phyloP scores from a whole-genome alignment of 1,284 basidiomycete genomes.

The Cutaneotrichosporon sp. region DNA sequence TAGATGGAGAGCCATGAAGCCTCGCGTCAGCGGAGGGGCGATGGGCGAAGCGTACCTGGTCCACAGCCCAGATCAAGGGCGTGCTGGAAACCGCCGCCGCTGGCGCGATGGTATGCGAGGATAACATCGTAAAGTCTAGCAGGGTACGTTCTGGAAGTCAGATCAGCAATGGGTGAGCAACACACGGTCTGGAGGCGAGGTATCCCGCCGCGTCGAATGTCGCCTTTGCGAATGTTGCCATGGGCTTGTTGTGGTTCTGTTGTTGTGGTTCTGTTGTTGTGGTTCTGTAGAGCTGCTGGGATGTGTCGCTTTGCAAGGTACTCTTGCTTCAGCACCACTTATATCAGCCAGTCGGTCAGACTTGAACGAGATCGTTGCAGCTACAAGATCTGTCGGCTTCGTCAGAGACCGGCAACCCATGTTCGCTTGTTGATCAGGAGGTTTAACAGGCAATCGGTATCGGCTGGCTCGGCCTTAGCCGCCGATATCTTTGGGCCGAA shows the following conservation, averaged over 20 bases:
- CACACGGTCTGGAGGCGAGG: constrained; percentile 35
- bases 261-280: too few species aligned
- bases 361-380: too few species aligned
- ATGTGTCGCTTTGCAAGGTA: too few species aligned
- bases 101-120: constrained; percentile 21
- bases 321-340: too few species aligned
- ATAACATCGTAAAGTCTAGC: constrained; percentile 28
- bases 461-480: too few species aligned
- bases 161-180: constrained; percentile 3
- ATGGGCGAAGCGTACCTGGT: constrained; percentile 55
- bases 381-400: too few species aligned
- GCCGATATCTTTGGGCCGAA: too few species aligned
- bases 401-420: not conserved
- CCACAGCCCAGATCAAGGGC: constrained; percentile 74
- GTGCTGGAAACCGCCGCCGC: constrained; percentile 23
- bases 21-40: constrained; percentile 50
- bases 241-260: constrained; percentile 1
- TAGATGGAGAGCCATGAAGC: constrained; percentile 57
- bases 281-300: too few species aligned
- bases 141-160: constrained; percentile 29
- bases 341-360: too few species aligned
- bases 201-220: constrained; percentile 35
- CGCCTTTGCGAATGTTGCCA: constrained; percentile 33
- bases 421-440: too few species aligned
- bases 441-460: too few species aligned